phyloP scores from a whole-genome alignment of 768 basidiomycete species.

The Macrolepiota dolichaula region DNA sequence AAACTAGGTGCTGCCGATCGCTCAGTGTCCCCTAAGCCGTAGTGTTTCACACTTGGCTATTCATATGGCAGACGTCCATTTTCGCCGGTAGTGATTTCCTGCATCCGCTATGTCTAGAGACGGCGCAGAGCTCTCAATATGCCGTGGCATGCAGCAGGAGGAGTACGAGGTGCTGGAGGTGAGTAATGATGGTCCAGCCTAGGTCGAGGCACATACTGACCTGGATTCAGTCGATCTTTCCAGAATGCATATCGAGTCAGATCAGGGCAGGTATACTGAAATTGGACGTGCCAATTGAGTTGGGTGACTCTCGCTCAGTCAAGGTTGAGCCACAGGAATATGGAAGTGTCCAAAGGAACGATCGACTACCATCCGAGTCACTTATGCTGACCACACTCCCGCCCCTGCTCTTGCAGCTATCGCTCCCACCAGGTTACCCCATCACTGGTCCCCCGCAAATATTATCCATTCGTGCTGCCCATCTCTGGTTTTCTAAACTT shows the following conservation, averaged over 20 bases:
- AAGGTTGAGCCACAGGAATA: conserved; percentile 27
- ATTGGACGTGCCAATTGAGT: conserved; percentile 66
- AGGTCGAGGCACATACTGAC: background rate
- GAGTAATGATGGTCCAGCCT: conserved; percentile 11
- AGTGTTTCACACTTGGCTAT: too few relatives aligned
- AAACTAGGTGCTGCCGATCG: conserved; percentile 14
- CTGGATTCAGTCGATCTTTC: conserved; percentile 64
- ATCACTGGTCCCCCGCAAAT: conserved; percentile 49
- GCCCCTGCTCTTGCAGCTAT: conserved; percentile 55
- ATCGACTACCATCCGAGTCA: conserved; percentile 11
- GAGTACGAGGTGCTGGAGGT: conserved; percentile 67
- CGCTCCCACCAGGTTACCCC: conserved; percentile 56
- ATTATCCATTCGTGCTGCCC: conserved; percentile 48
- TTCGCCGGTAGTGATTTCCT: background rate
- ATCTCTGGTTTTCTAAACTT: conserved; percentile 54
- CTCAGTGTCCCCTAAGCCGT: too few relatives aligned
- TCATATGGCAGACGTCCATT: background rate
- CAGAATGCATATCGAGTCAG: conserved; percentile 56
- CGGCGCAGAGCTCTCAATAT: conserved; percentile 19
- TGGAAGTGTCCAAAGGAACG: conserved; percentile 1
- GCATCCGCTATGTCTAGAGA: background rate
- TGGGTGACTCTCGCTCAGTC: conserved; percentile 40
- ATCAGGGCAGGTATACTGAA: conserved; percentile 38
- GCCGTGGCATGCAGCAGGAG: conserved; percentile 42
- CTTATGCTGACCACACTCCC: conserved; percentile 53